Conservation (phyloP, 2,329 filamentous ascomycete genomes). For the Fusarium sublunatum region DNA sequence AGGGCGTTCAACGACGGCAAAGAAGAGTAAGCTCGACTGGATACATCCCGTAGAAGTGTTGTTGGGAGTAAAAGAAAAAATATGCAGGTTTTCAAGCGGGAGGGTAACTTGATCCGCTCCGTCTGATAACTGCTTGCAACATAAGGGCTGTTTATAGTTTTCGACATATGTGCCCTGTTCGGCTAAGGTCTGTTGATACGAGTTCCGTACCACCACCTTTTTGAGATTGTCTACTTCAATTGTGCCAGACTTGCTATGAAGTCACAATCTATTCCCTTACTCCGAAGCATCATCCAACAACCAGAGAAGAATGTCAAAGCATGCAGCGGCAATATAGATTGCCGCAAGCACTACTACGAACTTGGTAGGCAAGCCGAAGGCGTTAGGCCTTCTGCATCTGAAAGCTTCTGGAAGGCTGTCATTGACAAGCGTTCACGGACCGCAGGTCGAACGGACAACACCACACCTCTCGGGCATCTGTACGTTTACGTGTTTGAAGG, state of each 20-base stretch:
- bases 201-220: conserved; percentile 33
- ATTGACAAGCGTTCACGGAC: conserved; percentile 27
- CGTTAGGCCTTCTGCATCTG: conserved; percentile 31
- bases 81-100: conserved; percentile 24
- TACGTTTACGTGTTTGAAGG: conserved; percentile 29
- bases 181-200: conserved; percentile 32
- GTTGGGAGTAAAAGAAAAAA: conserved; percentile 15
- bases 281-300: conserved; percentile 15
- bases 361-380: conserved; percentile 32
- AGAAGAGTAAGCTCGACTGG: conserved; percentile 8
- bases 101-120: conserved; percentile 24
- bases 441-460: conserved; percentile 27
- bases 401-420: conserved; percentile 43
- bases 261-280: conserved; percentile 18
- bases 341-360: conserved; percentile 20
- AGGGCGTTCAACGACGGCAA: conserved; percentile 2
- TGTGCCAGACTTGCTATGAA: conserved; percentile 18
- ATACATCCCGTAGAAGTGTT: conserved; percentile 5
- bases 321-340: conserved; percentile 21
- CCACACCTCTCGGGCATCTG: conserved; percentile 19
- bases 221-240: conserved; percentile 24
- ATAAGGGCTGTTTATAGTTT: conserved; percentile 37
- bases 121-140: conserved; percentile 20
- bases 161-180: conserved; percentile 25
- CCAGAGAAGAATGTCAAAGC: conserved; percentile 12